phyloP scores from a whole-genome alignment of 1,284 basidiomycete genomes.

The Trichosporon sp. region DNA sequence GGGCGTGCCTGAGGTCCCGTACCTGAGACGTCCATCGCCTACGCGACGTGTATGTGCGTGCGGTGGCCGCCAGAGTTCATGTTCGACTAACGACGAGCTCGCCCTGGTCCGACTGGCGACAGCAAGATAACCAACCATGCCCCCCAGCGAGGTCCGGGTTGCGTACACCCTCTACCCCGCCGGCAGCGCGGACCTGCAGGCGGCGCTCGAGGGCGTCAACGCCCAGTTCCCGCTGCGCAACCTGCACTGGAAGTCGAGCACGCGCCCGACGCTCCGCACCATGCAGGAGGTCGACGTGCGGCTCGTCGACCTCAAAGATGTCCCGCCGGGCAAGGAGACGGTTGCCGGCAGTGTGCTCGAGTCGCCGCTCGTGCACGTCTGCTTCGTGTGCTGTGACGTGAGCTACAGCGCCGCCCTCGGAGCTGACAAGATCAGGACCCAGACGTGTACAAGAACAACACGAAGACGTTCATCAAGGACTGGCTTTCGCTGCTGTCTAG shows the following conservation, averaged over 20 bases:
- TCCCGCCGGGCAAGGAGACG: conserved; percentile 44
- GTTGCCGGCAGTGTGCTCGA: conserved; percentile 71
- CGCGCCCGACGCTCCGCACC: conserved; percentile 67
- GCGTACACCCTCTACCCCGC: conserved; percentile 45
- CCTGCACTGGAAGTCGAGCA: conserved; percentile 79
- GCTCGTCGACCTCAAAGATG: conserved; percentile 64
- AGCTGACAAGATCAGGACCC: conserved; percentile 61
- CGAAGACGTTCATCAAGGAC: conserved; percentile 81
- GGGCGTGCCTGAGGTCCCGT: background rate
- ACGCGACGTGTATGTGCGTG: background rate
- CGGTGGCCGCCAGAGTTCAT: background rate
- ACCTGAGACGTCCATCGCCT: background rate
- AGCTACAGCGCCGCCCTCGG: conserved; percentile 17
- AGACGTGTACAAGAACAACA: conserved; percentile 71
- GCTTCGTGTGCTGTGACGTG: conserved; percentile 82
- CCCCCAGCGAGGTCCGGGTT: conserved; percentile 32
- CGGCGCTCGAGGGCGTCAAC: conserved; percentile 61
- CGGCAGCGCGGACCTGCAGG: conserved; percentile 36
- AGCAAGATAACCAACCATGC: conserved; percentile 17
- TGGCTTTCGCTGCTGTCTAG: conserved; percentile 70
- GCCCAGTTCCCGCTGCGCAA: conserved; percentile 78
- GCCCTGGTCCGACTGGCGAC: background rate
- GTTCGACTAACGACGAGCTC: background rate
- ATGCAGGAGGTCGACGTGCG: conserved; percentile 80
- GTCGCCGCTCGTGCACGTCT: conserved; percentile 76